phyloP scores from a whole-genome alignment of 495 filamentous ascomycete genomes.

The Aspergillus egyptiacus region DNA sequence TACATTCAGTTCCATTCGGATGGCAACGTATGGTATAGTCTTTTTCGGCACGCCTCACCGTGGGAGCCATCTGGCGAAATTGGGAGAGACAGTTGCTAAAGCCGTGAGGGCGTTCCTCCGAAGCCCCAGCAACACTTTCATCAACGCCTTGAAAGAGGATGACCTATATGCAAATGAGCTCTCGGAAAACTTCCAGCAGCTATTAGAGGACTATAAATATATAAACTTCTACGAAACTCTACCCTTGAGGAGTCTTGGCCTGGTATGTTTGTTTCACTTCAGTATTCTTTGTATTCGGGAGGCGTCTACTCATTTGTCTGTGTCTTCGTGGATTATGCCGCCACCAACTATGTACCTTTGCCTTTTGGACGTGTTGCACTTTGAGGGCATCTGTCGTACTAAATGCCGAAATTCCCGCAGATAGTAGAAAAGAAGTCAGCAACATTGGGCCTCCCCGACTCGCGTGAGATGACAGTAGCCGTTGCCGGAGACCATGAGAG shows the following conservation, averaged over 20 bases:
- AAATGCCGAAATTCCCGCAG: conserved; percentile 7
- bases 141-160: conserved; percentile 19
- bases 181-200: conserved; percentile 20
- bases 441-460: conserved; percentile 21
- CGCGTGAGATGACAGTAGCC: conserved; percentile 22
- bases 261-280: conserved; percentile 3
- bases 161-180: conserved; percentile 16
- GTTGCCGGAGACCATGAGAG: conserved; percentile 21
- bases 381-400: background rate
- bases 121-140: conserved; percentile 22
- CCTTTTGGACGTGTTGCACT: too few relatives aligned
- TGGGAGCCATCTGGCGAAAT: conserved; percentile 18
- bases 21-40: conserved; percentile 22
- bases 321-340: too few relatives aligned
- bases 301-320: background rate
- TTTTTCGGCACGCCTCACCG: conserved; percentile 20
- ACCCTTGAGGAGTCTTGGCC: conserved; percentile 11
- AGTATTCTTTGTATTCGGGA: background rate
- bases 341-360: too few relatives aligned
- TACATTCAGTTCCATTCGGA: conserved; percentile 15
- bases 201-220: conserved; percentile 20
- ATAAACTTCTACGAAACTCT: conserved; percentile 27
- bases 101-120: conserved; percentile 19
- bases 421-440: conserved; percentile 24
- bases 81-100: conserved; percentile 20